Base-by-base conservation (phyloP, 306 rosid genomes). In the Astragalus membranaceus region DNA sequence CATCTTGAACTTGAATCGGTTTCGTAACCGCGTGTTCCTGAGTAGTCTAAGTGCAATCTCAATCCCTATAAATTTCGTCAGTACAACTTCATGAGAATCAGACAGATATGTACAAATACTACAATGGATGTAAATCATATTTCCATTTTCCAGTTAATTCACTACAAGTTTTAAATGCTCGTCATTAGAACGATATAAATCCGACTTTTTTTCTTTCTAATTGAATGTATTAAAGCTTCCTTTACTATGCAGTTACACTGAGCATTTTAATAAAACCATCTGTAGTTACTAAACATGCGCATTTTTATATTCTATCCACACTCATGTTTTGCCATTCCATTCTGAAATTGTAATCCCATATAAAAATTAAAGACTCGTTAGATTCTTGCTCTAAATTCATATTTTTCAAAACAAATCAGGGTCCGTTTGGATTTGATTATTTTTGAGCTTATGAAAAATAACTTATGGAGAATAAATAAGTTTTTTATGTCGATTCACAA, bases 1-100 rank as follows among this genome's bases (percentile, higher is more conserved):
- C 33, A 49, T 65, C 83, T 79, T 13, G 69, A 70, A 75, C 50
- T 26, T 6, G 83, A 50, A 32, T 72, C 71, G 50, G 42, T 76
- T 70, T 60, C 78, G 42, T 43, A 72, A 72, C 52, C 79, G 5
- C 6, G 29, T 44, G 72, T 74, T 74, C 88, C 90, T 10, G 96
- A 75, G 78, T 83, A 91, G 61, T 95, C 99, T 74, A 95, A 82
- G 80, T 91, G 91, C 90, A 95, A 81, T 77, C 88, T 85, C 88
- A 95, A 77, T 44, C 95, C 96, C 99, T 95, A 81, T 70, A 77
- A 49, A 63, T 48, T 69, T 77, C 52, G 68, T 67, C 36, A 35
- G 32, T 54, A 23, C 84, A 87, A 65, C 12, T 50, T 52, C 57
- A 5, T 69, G 43, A 20, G 9, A 60, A 41, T 9, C 50, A 2